These are phyloP conservation scores for Entonaema liquescens DNA, from an alignment of 495 filamentous ascomycete genomes.

Conservation along the genomic window DNA sequence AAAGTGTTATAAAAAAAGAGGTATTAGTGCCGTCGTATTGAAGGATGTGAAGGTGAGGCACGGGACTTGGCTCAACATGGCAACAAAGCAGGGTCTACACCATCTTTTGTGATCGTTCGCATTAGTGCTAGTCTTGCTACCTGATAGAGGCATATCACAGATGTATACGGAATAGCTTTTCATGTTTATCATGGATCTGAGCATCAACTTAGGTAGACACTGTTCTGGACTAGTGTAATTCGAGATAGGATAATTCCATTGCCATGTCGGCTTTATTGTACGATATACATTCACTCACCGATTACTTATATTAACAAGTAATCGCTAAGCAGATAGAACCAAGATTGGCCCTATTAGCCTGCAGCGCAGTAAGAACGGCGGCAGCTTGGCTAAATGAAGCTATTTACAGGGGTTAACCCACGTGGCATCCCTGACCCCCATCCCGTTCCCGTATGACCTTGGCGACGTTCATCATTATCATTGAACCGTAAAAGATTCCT, in stretches of 20 bases:
- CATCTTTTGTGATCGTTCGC: background rate
- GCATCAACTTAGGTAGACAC: no score
- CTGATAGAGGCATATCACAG: no score
- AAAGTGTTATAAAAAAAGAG: background rate
- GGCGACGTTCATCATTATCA: background rate
- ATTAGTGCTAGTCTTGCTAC: background rate
- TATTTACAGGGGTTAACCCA: background rate
- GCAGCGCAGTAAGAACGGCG: background rate
- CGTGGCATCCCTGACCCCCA: background rate
- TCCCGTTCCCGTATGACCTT: background rate
- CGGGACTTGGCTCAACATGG: background rate
- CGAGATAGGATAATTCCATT: background rate
- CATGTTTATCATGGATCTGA: no score
- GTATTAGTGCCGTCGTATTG: background rate
- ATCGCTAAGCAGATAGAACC: background rate
- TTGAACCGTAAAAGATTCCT: background rate
- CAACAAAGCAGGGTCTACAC: background rate
- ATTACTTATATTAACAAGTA: background rate
- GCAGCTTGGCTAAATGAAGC: background rate
- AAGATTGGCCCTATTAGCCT: background rate
- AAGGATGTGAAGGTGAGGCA: background rate
- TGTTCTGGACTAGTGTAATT: background rate
- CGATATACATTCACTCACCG: background rate
- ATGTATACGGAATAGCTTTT: no score
- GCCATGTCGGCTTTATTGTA: background rate